Conservation (phyloP, 164 flowering plant genomes). For the Sedum album region DNA sequence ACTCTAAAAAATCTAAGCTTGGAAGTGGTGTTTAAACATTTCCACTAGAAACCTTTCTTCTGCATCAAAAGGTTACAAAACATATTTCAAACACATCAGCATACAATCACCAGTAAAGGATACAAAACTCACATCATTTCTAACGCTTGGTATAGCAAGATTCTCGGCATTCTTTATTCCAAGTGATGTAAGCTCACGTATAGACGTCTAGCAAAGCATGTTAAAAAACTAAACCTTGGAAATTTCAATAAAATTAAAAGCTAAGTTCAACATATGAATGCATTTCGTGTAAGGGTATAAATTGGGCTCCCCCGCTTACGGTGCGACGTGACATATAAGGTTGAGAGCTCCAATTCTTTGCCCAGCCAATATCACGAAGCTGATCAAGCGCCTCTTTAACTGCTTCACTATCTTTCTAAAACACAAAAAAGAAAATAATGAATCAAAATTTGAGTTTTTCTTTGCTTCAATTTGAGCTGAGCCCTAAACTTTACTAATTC, state of each 20-base stretch:
- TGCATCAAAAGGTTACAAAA: not conserved
- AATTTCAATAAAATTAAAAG: too few species aligned
- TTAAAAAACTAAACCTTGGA: constrained; percentile 3
- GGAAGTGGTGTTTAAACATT: too few species aligned
- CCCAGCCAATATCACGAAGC: constrained; percentile 78
- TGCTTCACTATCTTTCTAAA: constrained; percentile 82
- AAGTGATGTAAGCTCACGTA: constrained; percentile 77
- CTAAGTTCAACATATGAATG: too few species aligned
- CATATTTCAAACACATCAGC: not conserved
- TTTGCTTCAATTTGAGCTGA: too few species aligned
- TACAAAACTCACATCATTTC: constrained; percentile 80
- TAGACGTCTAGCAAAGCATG: constrained; percentile 54
- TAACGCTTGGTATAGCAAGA: constrained; percentile 90
- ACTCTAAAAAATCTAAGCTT: too few species aligned
- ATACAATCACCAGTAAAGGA: not conserved
- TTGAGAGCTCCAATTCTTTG: constrained; percentile 91
- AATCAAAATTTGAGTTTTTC: not conserved
- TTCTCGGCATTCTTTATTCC: constrained; percentile 91
- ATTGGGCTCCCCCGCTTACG: constrained; percentile 37
- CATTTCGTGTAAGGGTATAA: too few species aligned
- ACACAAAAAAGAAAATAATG: not conserved
- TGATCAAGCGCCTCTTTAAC: constrained; percentile 85
- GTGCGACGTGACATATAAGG: constrained; percentile 84
- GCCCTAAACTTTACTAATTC: too few species aligned
- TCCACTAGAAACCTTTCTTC: too few species aligned